These are phyloP conservation scores for Colletotrichum spinosum DNA, from an alignment of 2,329 filamentous ascomycete species.

Conservation along the genomic window DNA sequence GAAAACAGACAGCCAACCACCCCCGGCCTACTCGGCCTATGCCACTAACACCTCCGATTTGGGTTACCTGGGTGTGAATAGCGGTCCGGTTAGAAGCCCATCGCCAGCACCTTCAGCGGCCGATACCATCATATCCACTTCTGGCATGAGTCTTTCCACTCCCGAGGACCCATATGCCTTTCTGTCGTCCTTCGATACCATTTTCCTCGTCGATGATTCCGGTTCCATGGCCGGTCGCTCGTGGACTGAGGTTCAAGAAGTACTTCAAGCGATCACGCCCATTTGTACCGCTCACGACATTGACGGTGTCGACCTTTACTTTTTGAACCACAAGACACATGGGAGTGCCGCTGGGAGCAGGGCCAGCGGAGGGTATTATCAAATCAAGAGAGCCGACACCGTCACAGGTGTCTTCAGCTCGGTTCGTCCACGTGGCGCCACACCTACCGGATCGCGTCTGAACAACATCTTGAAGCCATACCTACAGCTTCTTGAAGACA, in stretches of 20 bases:
- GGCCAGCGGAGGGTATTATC: constrained; percentile 68
- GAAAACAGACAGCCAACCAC: constrained; percentile 44
- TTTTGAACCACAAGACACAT: constrained; percentile 76
- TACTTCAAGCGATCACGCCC: constrained; percentile 79
- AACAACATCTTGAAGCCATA: constrained; percentile 80
- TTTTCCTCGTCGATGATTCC: constrained; percentile 94
- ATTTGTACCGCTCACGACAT: constrained; percentile 83
- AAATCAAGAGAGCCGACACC: constrained; percentile 67
- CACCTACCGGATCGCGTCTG: constrained; percentile 80
- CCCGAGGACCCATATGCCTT: constrained; percentile 80
- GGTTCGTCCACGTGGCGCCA: constrained; percentile 73
- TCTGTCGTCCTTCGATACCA: constrained; percentile 83
- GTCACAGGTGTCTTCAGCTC: constrained; percentile 78
- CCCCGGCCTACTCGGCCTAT: constrained; percentile 49
- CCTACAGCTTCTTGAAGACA: constrained; percentile 56
- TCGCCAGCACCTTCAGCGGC: constrained; percentile 40
- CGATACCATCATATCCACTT: constrained; percentile 28
- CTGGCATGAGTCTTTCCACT: constrained; percentile 47
- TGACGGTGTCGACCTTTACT: constrained; percentile 92
- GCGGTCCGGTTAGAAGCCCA: constrained; percentile 26
- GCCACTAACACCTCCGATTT: constrained; percentile 12
- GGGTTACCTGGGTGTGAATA: constrained; percentile 25
- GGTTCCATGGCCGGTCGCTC: constrained; percentile 82
- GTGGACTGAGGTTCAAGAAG: constrained; percentile 80
- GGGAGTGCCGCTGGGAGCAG: constrained; percentile 48